Conservation (phyloP, 2,329 filamentous ascomycete genomes). For the Diatrype stigma region DNA sequence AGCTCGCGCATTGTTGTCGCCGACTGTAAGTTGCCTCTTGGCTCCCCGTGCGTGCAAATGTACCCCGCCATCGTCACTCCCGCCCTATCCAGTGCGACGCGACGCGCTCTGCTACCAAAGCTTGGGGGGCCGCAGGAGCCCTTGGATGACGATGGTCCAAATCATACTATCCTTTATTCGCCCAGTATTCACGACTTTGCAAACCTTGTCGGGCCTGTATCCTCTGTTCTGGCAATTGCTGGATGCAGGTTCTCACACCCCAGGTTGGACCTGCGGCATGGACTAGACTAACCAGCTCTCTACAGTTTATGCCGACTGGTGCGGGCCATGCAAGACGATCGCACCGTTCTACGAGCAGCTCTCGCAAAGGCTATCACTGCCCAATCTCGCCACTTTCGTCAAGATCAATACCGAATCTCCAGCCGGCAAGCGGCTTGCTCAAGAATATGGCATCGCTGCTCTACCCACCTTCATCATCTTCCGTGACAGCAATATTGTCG, state of each 20-base stretch:
- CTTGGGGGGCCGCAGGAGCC: no score
- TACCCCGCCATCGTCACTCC: conserved; percentile 25
- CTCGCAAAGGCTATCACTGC: conserved; percentile 64
- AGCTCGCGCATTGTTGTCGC: conserved; percentile 77
- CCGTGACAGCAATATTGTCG: conserved; percentile 63
- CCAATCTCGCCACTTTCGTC: conserved; percentile 73
- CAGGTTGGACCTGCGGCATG: no score
- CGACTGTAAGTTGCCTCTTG: conserved; percentile 65
- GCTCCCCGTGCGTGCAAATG: neutral
- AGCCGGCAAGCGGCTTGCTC: conserved; percentile 57
- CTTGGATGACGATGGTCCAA: no score
- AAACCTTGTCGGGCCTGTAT: no score
- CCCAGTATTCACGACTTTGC: no score
- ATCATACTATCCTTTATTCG: no score
- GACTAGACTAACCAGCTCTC: conserved; percentile 3
- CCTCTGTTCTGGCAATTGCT: no score
- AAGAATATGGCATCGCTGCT: conserved; percentile 68
- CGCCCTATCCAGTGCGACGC: conserved; percentile 1
- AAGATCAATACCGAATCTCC: conserved; percentile 83
- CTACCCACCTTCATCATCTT: conserved; percentile 93
- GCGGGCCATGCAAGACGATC: conserved; percentile 77
- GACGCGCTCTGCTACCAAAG: no score
- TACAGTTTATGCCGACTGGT: conserved; percentile 84
- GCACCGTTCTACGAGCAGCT: conserved; percentile 79
- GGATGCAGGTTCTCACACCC: no score